Percentiles rank a stretch among this genome's conserved stretches.
phyloP scores from a whole-genome alignment of 768 basidiomycete genomes.

The Strobilomyces echinocephalus region DNA sequence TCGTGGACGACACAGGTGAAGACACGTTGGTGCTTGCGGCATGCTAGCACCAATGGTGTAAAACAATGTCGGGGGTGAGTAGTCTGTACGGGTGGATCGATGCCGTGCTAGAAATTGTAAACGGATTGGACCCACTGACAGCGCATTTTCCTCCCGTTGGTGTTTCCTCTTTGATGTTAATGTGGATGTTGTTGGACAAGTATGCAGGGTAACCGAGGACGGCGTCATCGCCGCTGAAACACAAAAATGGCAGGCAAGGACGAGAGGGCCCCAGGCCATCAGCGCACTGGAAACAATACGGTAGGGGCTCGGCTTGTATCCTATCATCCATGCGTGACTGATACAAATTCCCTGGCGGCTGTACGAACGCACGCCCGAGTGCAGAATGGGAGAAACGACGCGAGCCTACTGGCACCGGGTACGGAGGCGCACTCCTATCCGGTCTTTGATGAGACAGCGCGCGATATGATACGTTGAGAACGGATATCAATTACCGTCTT shows the following conservation, averaged over 20 bases:
- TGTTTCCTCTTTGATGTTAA: neutral
- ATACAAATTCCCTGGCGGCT: constrained; percentile 1
- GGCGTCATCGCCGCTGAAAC: constrained; percentile 32
- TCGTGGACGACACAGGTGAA: constrained; percentile 21
- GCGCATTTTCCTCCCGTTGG: constrained; percentile 27
- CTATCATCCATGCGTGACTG: neutral
- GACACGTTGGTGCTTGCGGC: neutral
- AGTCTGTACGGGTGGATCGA: constrained; percentile 22
- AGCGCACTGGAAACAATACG: constrained; percentile 14
- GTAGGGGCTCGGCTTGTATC: neutral
- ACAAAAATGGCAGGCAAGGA: constrained; percentile 3
- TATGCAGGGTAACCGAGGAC: constrained; percentile 38
- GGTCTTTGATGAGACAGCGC: constrained; percentile 17
- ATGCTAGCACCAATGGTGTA: neutral
- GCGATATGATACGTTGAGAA: constrained; percentile 20
- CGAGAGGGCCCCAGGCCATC: neutral
- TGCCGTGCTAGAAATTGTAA: constrained; percentile 19
- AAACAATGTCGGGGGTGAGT: constrained; percentile 17
- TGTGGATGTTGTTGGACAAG: constrained; percentile 4
- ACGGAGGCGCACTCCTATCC: constrained; percentile 24
- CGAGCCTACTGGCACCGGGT: constrained; percentile 25
- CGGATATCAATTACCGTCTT: constrained; percentile 20
- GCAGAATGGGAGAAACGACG: constrained; percentile 24
- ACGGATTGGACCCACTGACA: constrained; percentile 15
- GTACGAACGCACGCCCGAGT: constrained; percentile 22